phyloP scores from a whole-genome alignment of 352 stramenopile species.

The Phytopythium oedochilum region DNA sequence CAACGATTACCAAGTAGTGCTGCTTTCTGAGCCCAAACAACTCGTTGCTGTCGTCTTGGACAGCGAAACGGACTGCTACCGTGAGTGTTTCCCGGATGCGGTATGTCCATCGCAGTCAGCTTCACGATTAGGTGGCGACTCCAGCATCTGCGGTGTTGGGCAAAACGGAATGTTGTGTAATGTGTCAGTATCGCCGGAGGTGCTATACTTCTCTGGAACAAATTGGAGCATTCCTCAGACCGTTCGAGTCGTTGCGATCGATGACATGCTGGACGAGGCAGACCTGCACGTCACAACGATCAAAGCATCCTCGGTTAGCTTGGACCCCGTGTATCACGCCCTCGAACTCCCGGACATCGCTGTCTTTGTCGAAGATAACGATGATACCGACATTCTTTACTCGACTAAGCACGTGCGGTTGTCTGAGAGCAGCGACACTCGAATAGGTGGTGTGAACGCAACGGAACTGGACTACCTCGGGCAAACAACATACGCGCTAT shows the following conservation, averaged over 20 bases:
- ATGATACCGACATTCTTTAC: constrained; percentile 40
- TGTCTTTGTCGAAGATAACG: constrained; percentile 68
- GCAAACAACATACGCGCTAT: constrained; percentile 37
- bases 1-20: constrained; percentile 70
- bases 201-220: constrained; percentile 36
- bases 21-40: constrained; percentile 58
- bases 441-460: background rate
- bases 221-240: constrained; percentile 67
- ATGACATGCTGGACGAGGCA: constrained; percentile 64
- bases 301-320: constrained; percentile 28
- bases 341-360: constrained; percentile 58
- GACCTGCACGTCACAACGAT: constrained; percentile 63
- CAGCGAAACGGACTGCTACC: constrained; percentile 53
- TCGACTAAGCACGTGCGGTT: constrained; percentile 37
- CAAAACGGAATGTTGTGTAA: constrained; percentile 44
- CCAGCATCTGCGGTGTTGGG: constrained; percentile 1
- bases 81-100: constrained; percentile 22
- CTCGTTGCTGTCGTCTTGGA: constrained; percentile 41
- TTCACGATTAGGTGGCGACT: background rate
- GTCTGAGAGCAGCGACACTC: constrained; percentile 20
- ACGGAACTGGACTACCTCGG: constrained; percentile 14
- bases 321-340: constrained; percentile 52
- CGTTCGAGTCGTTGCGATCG: constrained; percentile 60
- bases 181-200: constrained; percentile 44
- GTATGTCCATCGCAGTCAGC: constrained; percentile 30